A percentile compares a stretch with the other conserved stretches of the same genome.
These are phyloP conservation scores for Acanthamoeba healyi DNA, from an alignment of 208 protist species.

Conservation along the genomic window DNA sequence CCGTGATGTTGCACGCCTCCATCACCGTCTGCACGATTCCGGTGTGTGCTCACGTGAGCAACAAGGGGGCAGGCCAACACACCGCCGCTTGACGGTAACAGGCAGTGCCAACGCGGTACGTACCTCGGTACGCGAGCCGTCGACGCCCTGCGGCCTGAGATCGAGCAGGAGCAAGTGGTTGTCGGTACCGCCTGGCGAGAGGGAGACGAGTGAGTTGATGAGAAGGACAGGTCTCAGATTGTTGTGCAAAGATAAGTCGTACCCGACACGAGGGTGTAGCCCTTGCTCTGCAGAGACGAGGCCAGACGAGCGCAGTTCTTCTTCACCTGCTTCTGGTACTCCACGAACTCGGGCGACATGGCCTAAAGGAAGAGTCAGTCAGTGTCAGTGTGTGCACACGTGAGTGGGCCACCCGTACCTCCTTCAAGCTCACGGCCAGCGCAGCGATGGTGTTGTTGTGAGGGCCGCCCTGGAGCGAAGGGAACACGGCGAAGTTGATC, in stretches of 20 bases:
- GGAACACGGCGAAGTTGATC: conserved; percentile 87
- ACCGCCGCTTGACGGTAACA: background rate
- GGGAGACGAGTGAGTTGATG: conserved; percentile 73
- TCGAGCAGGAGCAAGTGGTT: conserved; percentile 87
- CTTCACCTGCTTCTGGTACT: conserved; percentile 86
- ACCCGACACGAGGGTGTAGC: conserved; percentile 93
- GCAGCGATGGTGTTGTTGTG: conserved; percentile 85
- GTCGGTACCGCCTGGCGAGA: conserved; percentile 82
- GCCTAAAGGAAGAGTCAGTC: background rate
- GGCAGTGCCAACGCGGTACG: background rate
- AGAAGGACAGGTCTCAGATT: background rate
- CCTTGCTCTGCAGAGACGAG: conserved; percentile 84
- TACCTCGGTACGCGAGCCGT: conserved; percentile 25
- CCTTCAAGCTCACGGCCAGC: conserved; percentile 78
- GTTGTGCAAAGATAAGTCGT: background rate
- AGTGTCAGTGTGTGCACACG: background rate
- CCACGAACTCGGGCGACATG: conserved; percentile 78
- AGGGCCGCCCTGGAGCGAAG: conserved; percentile 87
- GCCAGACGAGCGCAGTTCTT: conserved; percentile 77
- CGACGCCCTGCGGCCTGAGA: conserved; percentile 86
- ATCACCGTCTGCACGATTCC: conserved; percentile 83
- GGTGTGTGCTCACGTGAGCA: background rate
- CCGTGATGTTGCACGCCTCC: conserved; percentile 86
- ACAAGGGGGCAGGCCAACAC: background rate
- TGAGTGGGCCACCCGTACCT: conserved; percentile 57